Evolutionary conservation across 163 green algal genomes (phyloP).

Genomic region (Smithsoniella earleae): DNA sequence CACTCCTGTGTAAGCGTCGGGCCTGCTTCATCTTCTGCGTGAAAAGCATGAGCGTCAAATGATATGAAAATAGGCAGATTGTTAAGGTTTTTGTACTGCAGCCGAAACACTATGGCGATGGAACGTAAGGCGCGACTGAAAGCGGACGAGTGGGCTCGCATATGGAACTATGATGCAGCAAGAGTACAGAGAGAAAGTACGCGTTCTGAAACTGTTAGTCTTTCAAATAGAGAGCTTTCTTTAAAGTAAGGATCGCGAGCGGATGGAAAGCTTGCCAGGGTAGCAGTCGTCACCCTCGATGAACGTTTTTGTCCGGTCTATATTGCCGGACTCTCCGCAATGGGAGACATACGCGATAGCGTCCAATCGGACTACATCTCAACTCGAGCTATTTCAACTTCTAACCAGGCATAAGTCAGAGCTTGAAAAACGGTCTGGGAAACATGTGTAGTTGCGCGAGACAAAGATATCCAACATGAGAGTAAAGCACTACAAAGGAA

Average conservation of each 20-base stretch:
- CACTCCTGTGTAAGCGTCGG: slow-evolving; percentile 34
- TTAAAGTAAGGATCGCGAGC: not conserved
- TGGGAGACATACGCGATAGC: too few species aligned
- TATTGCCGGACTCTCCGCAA: not conserved
- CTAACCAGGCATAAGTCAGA: not conserved
- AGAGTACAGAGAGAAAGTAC: slow-evolving; percentile 5
- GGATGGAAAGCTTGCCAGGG: not conserved
- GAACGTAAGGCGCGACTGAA: slow-evolving; percentile 26
- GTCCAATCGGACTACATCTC: too few species aligned
- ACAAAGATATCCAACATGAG: slow-evolving; percentile 1
- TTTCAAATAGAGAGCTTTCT: not conserved
- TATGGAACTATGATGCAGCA: slow-evolving; percentile 21
- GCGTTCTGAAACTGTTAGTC: not conserved
- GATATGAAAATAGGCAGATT: not conserved
- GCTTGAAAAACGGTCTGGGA: not conserved
- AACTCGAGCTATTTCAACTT: too few species aligned
- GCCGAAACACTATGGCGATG: slow-evolving; percentile 16
- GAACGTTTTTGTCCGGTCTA: not conserved
- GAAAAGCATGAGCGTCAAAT: too few species aligned
- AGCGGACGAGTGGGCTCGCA: slow-evolving; percentile 20
- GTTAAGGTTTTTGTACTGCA: not conserved
- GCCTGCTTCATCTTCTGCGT: not conserved
- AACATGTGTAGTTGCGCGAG: slow-evolving; percentile 1
- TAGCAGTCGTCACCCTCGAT: not conserved
- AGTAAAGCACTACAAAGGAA: slow-evolving; percentile 7